Evolutionary conservation across 2,329 filamentous ascomycete species (phyloP).

Genomic region (Neofusicoccum sp.): DNA sequence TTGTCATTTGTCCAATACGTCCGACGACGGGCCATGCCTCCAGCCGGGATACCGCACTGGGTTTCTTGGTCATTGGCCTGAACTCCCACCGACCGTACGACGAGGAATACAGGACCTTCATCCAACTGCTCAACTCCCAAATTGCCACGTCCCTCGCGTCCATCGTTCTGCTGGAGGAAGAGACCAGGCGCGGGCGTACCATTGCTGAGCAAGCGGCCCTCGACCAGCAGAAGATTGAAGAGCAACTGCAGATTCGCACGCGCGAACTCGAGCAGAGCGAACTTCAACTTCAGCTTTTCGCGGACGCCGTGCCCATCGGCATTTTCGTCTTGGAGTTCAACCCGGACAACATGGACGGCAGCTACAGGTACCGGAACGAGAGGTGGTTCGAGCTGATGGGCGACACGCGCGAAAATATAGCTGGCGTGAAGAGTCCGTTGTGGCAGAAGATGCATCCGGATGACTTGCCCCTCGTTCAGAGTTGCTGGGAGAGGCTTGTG

Average conservation of each 20-base stretch:
- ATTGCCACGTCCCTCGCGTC: constrained; percentile 35
- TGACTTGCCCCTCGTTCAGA: not conserved
- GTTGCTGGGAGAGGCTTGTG: constrained; percentile 11
- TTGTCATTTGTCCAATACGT: constrained; percentile 19
- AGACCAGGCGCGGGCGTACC: constrained; percentile 25
- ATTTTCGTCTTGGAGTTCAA: constrained; percentile 17
- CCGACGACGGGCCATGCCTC: constrained; percentile 28
- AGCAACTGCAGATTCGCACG: constrained; percentile 7
- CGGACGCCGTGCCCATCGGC: constrained; percentile 14
- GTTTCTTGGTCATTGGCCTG: constrained; percentile 32
- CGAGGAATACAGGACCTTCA: constrained; percentile 32
- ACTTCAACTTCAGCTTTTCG: constrained; percentile 15
- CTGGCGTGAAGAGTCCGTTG: constrained; percentile 11
- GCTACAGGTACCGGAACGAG: constrained; percentile 19
- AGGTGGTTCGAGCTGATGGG: constrained; percentile 20
- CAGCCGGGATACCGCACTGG: constrained; percentile 24
- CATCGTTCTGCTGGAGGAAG: constrained; percentile 34
- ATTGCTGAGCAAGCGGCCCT: constrained; percentile 31
- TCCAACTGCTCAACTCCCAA: constrained; percentile 32
- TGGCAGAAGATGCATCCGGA: constrained; percentile 15
- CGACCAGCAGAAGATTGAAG: constrained; percentile 32
- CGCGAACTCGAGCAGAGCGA: constrained; percentile 16
- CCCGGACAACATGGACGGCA: constrained; percentile 16
- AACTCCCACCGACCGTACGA: constrained; percentile 35
- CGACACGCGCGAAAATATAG: constrained; percentile 3